These are phyloP conservation scores for Bacidia rubella DNA, from an alignment of 495 filamentous ascomycete genomes.

Conservation along the genomic window DNA sequence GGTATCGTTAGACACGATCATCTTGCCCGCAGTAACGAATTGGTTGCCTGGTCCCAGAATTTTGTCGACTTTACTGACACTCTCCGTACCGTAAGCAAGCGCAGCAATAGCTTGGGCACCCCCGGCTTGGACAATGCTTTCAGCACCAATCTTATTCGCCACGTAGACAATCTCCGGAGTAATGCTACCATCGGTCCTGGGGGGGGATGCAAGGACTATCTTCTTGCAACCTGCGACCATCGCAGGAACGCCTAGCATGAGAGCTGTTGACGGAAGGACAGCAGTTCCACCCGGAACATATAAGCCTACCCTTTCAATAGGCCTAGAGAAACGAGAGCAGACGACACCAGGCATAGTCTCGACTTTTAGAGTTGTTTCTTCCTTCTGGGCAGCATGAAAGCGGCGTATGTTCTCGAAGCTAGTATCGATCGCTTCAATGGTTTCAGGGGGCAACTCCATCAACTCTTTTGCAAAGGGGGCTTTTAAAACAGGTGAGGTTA, in stretches of 20 bases:
- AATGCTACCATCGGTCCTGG: conserved; percentile 74
- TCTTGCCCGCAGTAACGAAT: conserved; percentile 97
- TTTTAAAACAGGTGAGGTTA: conserved; percentile 74
- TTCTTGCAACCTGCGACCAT: conserved; percentile 96
- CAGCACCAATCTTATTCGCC: conserved; percentile 93
- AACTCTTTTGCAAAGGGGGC: conserved; percentile 74
- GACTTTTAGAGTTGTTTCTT: conserved; percentile 63
- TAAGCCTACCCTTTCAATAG: conserved; percentile 86
- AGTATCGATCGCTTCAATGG: conserved; percentile 77
- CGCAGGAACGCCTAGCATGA: conserved; percentile 95
- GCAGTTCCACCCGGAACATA: conserved; percentile 95
- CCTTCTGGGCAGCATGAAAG: conserved; percentile 82
- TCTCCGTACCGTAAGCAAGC: conserved; percentile 56
- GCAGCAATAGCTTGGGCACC: conserved; percentile 87
- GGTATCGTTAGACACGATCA: conserved; percentile 92
- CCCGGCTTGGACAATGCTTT: conserved; percentile 87
- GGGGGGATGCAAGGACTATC: conserved; percentile 87
- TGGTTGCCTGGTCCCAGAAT: conserved; percentile 96
- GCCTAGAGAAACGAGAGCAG: conserved; percentile 83
- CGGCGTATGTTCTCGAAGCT: conserved; percentile 87
- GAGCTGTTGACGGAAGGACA: conserved; percentile 84
- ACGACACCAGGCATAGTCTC: conserved; percentile 96
- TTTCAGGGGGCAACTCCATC: conserved; percentile 74
- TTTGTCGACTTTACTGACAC: conserved; percentile 92
- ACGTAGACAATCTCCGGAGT: conserved; percentile 96